phyloP scores from a whole-genome alignment of 768 basidiomycete genomes.

The Tulasnella sp. region DNA sequence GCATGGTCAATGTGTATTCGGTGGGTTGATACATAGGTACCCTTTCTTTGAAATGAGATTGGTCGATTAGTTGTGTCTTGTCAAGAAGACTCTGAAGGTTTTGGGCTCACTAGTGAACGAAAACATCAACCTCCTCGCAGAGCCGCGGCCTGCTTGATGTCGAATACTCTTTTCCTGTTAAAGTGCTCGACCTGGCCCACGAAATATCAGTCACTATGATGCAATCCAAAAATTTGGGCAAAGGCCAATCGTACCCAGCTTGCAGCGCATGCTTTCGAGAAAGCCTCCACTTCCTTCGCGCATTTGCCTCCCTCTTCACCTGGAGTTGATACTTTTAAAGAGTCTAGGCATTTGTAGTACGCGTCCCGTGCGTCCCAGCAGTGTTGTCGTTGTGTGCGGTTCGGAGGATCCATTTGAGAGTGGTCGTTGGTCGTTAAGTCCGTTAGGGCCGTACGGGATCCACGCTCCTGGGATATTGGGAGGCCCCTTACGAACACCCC shows the following conservation, averaged over 20 bases:
- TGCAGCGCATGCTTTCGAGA: conserved; percentile 67
- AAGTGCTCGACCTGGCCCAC: conserved; percentile 79
- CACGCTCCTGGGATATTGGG: background rate
- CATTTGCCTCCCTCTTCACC: conserved; percentile 61
- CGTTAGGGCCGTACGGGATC: background rate
- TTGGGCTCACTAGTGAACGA: background rate
- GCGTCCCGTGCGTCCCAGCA: conserved; percentile 82
- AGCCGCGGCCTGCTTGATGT: conserved; percentile 64
- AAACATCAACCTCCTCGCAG: conserved; percentile 32
- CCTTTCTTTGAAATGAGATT: background rate
- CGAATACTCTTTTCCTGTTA: conserved; percentile 77
- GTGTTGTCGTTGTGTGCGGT: conserved; percentile 46
- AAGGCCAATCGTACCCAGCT: conserved; percentile 61
- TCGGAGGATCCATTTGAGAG: conserved; percentile 10
- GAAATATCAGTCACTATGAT: background rate
- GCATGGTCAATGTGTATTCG: background rate
- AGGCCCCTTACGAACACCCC: background rate
- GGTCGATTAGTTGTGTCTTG: background rate
- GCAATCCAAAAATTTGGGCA: background rate
- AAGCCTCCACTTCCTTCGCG: conserved; percentile 40
- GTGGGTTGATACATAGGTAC: background rate
- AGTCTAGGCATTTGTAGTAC: conserved; percentile 79
- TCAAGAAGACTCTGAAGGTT: background rate
- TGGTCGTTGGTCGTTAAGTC: background rate
- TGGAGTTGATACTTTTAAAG: conserved; percentile 51